Percentiles rank a stretch among this genome's conserved stretches.
These are phyloP conservation scores for Lepiota subincarnata DNA, from an alignment of 768 basidiomycete species.

Conservation along the genomic window DNA sequence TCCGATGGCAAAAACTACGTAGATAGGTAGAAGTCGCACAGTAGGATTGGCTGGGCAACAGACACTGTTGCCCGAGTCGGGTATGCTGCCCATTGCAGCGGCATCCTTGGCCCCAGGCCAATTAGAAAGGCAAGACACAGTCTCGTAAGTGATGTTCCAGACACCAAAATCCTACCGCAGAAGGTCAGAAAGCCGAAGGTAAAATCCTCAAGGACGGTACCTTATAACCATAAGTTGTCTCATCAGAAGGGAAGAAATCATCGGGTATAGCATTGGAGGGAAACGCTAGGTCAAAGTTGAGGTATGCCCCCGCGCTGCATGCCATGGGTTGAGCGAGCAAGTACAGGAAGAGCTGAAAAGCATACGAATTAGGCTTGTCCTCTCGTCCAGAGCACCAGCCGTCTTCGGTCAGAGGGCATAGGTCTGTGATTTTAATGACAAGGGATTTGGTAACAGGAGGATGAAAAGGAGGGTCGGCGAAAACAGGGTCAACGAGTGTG, in stretches of 20 bases:
- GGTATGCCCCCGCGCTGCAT: slow-evolving; percentile 56
- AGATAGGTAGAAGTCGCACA: slow-evolving; percentile 30
- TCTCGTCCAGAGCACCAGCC: slow-evolving; percentile 74
- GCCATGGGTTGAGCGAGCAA: background rate
- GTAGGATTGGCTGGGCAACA: slow-evolving; percentile 74
- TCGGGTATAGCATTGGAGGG: slow-evolving; percentile 67
- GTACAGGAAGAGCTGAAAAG: background rate
- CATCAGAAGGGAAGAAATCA: slow-evolving; percentile 74
- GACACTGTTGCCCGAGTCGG: slow-evolving; percentile 48
- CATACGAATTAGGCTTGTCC: slow-evolving; percentile 60
- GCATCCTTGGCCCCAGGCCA: slow-evolving; percentile 63
- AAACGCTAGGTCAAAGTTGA: slow-evolving; percentile 83
- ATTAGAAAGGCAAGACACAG: slow-evolving; percentile 52
- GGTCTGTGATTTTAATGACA: slow-evolving; percentile 75
- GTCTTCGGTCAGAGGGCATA: slow-evolving; percentile 59
- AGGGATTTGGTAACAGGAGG: slow-evolving; percentile 57
- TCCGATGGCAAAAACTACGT: background rate
- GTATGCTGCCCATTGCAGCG: slow-evolving; percentile 65
- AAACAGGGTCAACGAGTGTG: slow-evolving; percentile 66
- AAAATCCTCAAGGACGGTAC: slow-evolving; percentile 16
- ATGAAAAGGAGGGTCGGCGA: slow-evolving; percentile 64
- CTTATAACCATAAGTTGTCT: slow-evolving; percentile 57
- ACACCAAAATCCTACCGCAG: slow-evolving; percentile 71
- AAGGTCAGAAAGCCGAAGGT: background rate
- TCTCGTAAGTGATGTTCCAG: slow-evolving; percentile 76